Conservation (phyloP, 768 basidiomycete species). For the Auricularia sp. region DNA sequence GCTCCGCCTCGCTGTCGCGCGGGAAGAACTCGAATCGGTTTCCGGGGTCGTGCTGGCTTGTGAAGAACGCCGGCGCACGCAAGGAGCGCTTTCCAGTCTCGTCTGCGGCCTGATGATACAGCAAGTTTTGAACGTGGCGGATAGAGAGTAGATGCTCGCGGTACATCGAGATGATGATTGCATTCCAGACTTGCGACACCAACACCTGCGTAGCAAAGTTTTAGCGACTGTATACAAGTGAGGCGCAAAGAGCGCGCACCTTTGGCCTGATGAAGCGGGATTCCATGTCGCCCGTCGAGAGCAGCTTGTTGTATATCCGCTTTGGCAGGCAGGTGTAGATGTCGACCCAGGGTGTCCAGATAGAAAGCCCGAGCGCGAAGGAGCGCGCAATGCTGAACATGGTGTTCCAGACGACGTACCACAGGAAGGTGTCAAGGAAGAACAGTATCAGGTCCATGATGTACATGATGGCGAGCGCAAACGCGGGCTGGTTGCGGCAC, state of each 20-base stretch:
- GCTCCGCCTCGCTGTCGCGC: constrained; percentile 85
- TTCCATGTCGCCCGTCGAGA: constrained; percentile 97
- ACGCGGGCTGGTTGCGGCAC: constrained; percentile 88
- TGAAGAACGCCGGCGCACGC: constrained; percentile 97
- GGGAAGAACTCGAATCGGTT: constrained; percentile 87
- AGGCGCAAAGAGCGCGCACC: constrained; percentile 27
- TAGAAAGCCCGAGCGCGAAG: constrained; percentile 86
- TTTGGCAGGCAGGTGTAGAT: constrained; percentile 94
- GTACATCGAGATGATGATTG: constrained; percentile 99
- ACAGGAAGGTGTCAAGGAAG: constrained; percentile 99
- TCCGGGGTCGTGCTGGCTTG: constrained; percentile 66
- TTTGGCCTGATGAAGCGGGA: constrained; percentile 96
- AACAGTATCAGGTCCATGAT: constrained; percentile 95
- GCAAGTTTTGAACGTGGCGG: constrained; percentile 92
- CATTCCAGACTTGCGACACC: constrained; percentile 99
- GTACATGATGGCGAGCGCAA: constrained; percentile 97
- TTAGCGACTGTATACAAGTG: constrained; percentile 14
- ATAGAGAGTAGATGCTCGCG: constrained; percentile 96
- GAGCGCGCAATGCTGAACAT: constrained; percentile 86
- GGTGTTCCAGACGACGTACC: constrained; percentile 99
- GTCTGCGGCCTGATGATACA: constrained; percentile 94
- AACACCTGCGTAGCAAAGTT: constrained; percentile 40
- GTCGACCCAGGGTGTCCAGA: constrained; percentile 99
- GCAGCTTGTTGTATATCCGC: constrained; percentile 92
- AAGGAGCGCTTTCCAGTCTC: constrained; percentile 79